phyloP scores from a whole-genome alignment of 768 basidiomycete genomes.

The Boletellus sp. region DNA sequence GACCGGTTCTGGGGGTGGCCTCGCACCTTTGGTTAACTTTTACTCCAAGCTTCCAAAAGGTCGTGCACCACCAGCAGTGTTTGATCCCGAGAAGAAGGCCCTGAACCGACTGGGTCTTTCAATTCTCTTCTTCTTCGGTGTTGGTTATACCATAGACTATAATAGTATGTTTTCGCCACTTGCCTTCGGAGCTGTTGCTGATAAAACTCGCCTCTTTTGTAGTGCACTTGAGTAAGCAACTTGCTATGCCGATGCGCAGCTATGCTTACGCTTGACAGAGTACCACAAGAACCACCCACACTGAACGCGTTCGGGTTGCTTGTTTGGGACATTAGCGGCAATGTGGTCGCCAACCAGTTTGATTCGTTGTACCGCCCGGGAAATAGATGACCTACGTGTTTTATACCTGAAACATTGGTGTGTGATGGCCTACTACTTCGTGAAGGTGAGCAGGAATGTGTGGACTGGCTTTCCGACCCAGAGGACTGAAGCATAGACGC shows the following conservation, averaged over 20 bases:
- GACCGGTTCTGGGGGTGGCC: slow-evolving; percentile 75
- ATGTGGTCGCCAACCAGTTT: slow-evolving; percentile 8
- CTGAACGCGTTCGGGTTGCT: slow-evolving; percentile 33
- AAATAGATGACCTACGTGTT: slow-evolving; percentile 25
- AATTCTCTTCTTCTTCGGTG: slow-evolving; percentile 55
- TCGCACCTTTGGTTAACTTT: slow-evolving; percentile 85
- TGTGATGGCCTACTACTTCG: background rate
- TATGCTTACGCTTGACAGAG: slow-evolving; percentile 44
- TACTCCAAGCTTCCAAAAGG: slow-evolving; percentile 98
- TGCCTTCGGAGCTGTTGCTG: slow-evolving; percentile 4
- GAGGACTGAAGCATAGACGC: background rate
- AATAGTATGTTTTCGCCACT: slow-evolving; percentile 60
- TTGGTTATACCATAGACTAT: slow-evolving; percentile 84
- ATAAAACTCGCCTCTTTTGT: slow-evolving; percentile 4
- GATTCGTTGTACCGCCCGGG: slow-evolving; percentile 18
- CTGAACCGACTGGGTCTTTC: slow-evolving; percentile 47
- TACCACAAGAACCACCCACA: slow-evolving; percentile 92
- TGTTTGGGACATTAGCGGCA: slow-evolving; percentile 1
- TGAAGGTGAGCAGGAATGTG: slow-evolving; percentile 5
- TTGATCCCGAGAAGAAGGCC: slow-evolving; percentile 83
- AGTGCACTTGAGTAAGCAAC: slow-evolving; percentile 82
- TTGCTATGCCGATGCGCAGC: background rate
- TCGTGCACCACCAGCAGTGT: slow-evolving; percentile 53
- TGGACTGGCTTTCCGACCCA: background rate
- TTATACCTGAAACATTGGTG: slow-evolving; percentile 9